Conservation (phyloP, 768 basidiomycete genomes). For the Suillus weaverae region DNA sequence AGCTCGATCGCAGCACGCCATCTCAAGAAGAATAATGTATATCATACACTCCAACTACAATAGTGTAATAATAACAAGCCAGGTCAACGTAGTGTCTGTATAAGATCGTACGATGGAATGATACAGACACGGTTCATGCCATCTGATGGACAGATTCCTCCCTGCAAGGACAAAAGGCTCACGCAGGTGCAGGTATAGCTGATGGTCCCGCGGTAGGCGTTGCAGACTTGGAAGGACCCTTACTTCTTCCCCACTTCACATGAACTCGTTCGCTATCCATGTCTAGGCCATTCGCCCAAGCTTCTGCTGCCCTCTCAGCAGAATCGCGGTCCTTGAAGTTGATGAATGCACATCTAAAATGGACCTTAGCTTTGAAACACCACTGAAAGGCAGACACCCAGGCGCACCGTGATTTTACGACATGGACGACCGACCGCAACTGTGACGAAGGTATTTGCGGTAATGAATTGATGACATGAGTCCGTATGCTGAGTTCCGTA, state of each 20-base stretch:
- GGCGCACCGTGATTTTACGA: slow-evolving; percentile 73
- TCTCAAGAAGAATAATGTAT: neutral
- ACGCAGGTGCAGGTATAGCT: slow-evolving; percentile 12
- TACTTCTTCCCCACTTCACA: slow-evolving; percentile 90
- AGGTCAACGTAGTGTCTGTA: neutral
- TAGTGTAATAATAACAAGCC: neutral
- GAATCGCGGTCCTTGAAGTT: slow-evolving; percentile 82
- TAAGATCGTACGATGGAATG: neutral
- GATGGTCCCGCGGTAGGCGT: slow-evolving; percentile 9
- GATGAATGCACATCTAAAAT: slow-evolving; percentile 83
- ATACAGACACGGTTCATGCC: neutral
- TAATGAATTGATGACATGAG: slow-evolving; percentile 66
- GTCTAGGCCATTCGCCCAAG: slow-evolving; percentile 90
- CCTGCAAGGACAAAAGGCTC: slow-evolving; percentile 5
- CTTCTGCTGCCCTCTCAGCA: slow-evolving; percentile 88
- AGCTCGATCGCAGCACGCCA: neutral
- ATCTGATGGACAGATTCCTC: neutral
- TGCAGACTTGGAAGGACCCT: slow-evolving; percentile 37
- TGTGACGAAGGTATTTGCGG: slow-evolving; percentile 62
- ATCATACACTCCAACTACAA: slow-evolving; percentile 1
- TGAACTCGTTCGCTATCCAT: slow-evolving; percentile 71
- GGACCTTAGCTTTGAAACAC: slow-evolving; percentile 1
- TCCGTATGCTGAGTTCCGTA: slow-evolving; percentile 73
- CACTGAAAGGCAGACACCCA: neutral
- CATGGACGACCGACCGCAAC: slow-evolving; percentile 83